Conservation (phyloP, 1,284 basidiomycete genomes). For the Apiotrichum veenhuisii region DNA sequence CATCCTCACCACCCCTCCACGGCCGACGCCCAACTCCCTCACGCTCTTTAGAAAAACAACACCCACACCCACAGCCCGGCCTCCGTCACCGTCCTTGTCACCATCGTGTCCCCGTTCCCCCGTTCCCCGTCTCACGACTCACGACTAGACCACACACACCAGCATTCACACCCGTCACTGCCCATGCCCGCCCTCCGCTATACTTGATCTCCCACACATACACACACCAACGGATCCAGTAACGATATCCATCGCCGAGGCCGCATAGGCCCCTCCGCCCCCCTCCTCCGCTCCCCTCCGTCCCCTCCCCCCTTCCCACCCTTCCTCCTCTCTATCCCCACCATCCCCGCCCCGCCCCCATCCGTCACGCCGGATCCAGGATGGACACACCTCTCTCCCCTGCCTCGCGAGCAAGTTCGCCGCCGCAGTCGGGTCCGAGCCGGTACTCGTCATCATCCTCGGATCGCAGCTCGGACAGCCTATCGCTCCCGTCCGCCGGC, state of each 20-base stretch:
- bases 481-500: neutral
- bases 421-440: neutral
- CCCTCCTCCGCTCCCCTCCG: neutral
- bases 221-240: neutral
- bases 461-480: constrained; percentile 2
- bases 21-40: neutral
- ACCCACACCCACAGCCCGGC: neutral
- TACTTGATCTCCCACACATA: neutral
- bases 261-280: neutral
- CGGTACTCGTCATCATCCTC: neutral
- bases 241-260: neutral
- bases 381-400: too few species aligned
- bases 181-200: neutral
- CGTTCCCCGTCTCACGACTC: too few species aligned
- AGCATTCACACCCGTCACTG: neutral
- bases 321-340: neutral
- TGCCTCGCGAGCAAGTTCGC: neutral
- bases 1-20: neutral
- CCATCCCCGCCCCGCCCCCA: neutral
- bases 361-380: neutral
- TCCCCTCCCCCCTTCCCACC: neutral
- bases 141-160: too few species aligned
- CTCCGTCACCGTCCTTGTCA: too few species aligned
- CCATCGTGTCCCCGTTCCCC: too few species aligned
- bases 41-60: neutral